These are phyloP conservation scores for Circinella umbellata DNA, from an alignment of 371 early-diverging fungal species.

Conservation along the genomic window DNA sequence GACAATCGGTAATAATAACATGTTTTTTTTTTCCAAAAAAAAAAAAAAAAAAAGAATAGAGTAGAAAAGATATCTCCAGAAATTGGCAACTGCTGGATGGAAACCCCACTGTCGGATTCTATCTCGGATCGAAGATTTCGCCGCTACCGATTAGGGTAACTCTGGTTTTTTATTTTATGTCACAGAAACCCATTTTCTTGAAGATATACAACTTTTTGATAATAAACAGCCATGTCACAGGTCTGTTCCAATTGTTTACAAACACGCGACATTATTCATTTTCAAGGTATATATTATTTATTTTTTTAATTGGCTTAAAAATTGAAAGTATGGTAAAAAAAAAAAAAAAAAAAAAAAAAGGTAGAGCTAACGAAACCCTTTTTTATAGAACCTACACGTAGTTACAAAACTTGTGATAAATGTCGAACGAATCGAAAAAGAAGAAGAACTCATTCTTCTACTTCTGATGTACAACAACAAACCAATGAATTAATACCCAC, in stretches of 20 bases:
- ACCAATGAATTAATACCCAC: neutral
- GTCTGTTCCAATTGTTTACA: slow-evolving; percentile 17
- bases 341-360: neutral
- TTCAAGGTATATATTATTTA: slow-evolving; percentile 1
- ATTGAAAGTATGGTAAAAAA: no score
- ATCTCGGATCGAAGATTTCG: no score
- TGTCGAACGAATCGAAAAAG: slow-evolving; percentile 12
- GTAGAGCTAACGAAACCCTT: neutral
- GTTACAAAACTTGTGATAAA: slow-evolving; percentile 15
- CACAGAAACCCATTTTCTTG: no score
- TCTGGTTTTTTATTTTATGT: neutral
- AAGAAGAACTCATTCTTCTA: neutral
- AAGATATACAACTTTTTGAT: neutral
- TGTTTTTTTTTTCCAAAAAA: neutral
- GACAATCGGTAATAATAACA: neutral
- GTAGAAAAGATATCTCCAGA: neutral
- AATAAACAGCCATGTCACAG: slow-evolving; percentile 8
- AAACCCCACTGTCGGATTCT: no score
- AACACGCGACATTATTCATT: slow-evolving; percentile 9
- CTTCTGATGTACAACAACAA: slow-evolving; percentile 5
- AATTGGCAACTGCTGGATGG: no score
- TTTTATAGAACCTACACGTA: slow-evolving; percentile 14
- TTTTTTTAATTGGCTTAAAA: no score
- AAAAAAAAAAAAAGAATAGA: neutral
- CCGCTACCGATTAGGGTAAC: no score